Percentiles rank a stretch among this genome's conserved stretches.
These are phyloP conservation scores for Candida smagusa DNA, from an alignment of 1,139 yeast species.

Conservation along the genomic window DNA sequence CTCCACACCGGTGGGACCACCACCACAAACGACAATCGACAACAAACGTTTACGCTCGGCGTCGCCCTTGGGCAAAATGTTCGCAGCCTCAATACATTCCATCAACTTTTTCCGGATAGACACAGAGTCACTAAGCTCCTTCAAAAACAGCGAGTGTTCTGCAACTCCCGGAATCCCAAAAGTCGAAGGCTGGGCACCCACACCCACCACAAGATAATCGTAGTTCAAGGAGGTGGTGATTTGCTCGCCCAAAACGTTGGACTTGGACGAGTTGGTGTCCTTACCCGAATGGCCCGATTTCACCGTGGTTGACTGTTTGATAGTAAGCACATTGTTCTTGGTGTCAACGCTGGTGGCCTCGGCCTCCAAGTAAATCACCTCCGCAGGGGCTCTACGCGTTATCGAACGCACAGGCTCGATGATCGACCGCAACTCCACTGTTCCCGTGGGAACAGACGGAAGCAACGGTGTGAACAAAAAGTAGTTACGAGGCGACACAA, in stretches of 20 bases:
- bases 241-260: constrained; percentile 43
- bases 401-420: constrained; percentile 81
- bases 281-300: constrained; percentile 53
- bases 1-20: constrained; percentile 97
- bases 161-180: constrained; percentile 93
- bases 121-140: constrained; percentile 82
- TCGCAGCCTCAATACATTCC: constrained; percentile 82
- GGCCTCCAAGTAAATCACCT: constrained; percentile 85
- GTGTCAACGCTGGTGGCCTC: constrained; percentile 85
- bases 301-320: constrained; percentile 54
- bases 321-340: constrained; percentile 53
- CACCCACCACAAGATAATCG: constrained; percentile 84
- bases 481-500: constrained; percentile 92
- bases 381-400: constrained; percentile 59
- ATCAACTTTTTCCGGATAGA: constrained; percentile 72
- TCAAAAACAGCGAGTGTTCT: constrained; percentile 80
- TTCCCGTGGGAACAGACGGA: constrained; percentile 93
- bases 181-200: constrained; percentile 90
- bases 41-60: constrained; percentile 78
- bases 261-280: constrained; percentile 51
- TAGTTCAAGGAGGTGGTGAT: constrained; percentile 53
- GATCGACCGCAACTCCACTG: constrained; percentile 86
- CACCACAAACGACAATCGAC: constrained; percentile 87
- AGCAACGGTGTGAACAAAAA: constrained; percentile 90
- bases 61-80: constrained; percentile 68